phyloP scores from a whole-genome alignment of 345 rosid species.

The Citrus australasica region DNA sequence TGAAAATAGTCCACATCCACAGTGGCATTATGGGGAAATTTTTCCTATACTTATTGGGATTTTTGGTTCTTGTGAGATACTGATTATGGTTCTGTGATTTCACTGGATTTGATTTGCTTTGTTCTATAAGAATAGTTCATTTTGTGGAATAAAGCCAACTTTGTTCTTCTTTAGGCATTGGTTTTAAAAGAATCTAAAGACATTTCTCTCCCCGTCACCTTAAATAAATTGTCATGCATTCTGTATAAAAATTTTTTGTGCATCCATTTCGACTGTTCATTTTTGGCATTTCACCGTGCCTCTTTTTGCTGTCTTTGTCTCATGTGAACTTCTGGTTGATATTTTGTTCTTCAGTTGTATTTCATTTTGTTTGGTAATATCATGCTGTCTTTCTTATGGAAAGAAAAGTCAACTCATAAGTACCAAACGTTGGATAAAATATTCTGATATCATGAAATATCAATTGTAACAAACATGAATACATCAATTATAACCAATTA shows the following conservation, averaged over 20 bases:
- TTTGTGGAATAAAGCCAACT: not conserved
- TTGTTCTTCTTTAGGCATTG: not conserved
- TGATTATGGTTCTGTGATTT: not conserved
- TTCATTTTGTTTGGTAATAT: not conserved
- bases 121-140: not conserved
- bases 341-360: not conserved
- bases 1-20: not conserved
- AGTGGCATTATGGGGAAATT: not conserved
- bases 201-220: not conserved
- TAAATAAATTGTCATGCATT: not conserved
- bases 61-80: not conserved
- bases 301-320: not conserved
- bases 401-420: not conserved
- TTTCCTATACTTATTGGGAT: not conserved
- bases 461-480: not conserved
- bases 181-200: not conserved
- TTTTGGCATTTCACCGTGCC: not conserved
- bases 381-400: not conserved
- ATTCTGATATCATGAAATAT: not conserved
- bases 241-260: not conserved
- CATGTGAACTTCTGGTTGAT: not conserved
- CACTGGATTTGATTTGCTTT: not conserved
- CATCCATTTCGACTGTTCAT: not conserved
- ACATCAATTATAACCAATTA: not conserved
- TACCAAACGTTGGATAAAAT: not conserved